Base-by-base conservation (phyloP, 129 eudicot species). In the Flaveria trinervia region DNA sequence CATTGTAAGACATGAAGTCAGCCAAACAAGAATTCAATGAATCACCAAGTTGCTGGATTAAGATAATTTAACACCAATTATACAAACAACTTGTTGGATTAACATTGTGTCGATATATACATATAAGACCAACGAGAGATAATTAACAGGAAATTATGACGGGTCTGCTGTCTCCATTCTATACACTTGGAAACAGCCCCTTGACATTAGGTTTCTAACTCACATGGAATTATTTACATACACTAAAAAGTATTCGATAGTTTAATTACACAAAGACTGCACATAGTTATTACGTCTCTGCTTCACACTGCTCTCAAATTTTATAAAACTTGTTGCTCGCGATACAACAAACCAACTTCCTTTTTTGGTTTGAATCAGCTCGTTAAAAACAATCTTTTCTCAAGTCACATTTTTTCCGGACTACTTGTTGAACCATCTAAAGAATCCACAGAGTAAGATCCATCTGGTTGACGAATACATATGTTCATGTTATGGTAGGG, bases 391-490 rank as follows among this genome's bases (percentile, higher is more conserved):
- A 15, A 28, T 18, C 30, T 30, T 26, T 30, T 15, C 79, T 69
- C 68, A 33, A 50, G 43, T 45, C 43, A 73, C 75, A 41, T 82
- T 20, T 81, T 89, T 25, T 91, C 91, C 55, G 68, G 83, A 48
- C 84, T 83, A 74, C 88, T 73, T 45, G 55, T 77, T 74, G 97
- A 89, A 80, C 90, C 79, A 65, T 91, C 93, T 48, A 86, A 71
- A 18, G 97, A 84, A 81, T 88, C 93, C 73, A 92, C 92, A 0
- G 81, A 72, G 78, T 91, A 91, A 23, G 97, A 91, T 64, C 97
- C 97, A 81, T 91, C 97, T 56, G 97, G 97, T 81, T 86, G 93
- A 17, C 93, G 92, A 80, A 88, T 86, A 80, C 90, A 91, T 74
- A 91, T 88, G 77, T 91, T 91, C 86, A 91, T 83, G 61, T 91